phyloP scores from a whole-genome alignment of 345 rosid species.

The Gossypium mustelinum region DNA sequence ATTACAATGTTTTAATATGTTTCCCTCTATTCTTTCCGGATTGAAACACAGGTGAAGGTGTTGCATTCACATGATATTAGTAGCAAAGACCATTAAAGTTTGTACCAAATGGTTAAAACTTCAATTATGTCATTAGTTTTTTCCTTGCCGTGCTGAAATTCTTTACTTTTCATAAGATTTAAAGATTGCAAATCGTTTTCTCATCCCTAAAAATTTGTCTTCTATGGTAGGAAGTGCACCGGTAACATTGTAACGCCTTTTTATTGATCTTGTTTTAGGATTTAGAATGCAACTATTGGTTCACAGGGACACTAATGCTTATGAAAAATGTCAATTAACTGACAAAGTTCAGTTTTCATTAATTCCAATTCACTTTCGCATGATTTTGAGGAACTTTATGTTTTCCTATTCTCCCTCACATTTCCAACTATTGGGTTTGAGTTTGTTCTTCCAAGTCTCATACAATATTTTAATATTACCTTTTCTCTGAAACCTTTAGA shows the following conservation, averaged over 20 bases:
- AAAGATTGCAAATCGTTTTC: neutral
- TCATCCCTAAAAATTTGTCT: neutral
- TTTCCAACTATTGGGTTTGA: neutral
- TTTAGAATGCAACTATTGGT: neutral
- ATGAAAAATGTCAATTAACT: too few relatives aligned
- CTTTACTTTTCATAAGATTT: neutral
- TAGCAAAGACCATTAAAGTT: neutral
- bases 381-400: neutral
- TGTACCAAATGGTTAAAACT: neutral
- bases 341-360: neutral
- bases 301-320: neutral
- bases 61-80: neutral
- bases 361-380: neutral
- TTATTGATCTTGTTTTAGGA: neutral
- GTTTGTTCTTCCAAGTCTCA: neutral
- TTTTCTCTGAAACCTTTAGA: constrained; percentile 27
- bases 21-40: neutral
- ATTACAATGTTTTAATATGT: neutral
- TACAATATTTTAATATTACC: constrained; percentile 6
- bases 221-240: neutral
- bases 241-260: neutral
- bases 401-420: too few relatives aligned
- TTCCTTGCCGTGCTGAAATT: neutral
- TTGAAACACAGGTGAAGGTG: neutral
- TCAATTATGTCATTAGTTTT: neutral